Evolutionary conservation across 352 stramenopile genomes (phyloP).

Genomic region (Globisporangium recalcitrans): DNA sequence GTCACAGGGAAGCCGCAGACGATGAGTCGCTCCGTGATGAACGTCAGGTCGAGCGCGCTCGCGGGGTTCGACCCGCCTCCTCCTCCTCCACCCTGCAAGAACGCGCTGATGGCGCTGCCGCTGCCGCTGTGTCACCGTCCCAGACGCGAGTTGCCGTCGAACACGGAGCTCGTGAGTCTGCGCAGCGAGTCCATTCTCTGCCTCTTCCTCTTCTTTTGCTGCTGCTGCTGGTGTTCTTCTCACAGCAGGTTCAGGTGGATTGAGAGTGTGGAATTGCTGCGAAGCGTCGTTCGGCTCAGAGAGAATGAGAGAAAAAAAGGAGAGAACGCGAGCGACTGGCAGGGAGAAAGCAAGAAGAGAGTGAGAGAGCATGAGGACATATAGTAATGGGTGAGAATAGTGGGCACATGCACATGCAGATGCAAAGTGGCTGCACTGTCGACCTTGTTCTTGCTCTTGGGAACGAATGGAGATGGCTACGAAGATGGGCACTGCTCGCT

Average conservation of each 20-base stretch:
- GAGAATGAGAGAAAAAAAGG: too few species aligned
- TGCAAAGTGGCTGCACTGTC: background rate
- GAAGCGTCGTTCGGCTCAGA: conserved; percentile 2
- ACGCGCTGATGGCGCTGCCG: conserved; percentile 12
- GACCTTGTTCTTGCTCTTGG: too few species aligned
- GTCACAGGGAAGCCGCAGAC: conserved; percentile 53
- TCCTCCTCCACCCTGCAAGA: conserved; percentile 14
- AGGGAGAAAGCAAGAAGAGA: background rate
- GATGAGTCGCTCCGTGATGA: conserved; percentile 63
- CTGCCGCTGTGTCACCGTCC: conserved; percentile 33
- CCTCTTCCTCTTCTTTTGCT: too few species aligned
- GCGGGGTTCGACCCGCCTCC: conserved; percentile 25
- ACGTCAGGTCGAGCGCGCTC: conserved; percentile 57
- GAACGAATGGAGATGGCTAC: background rate
- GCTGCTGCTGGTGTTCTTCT: too few species aligned
- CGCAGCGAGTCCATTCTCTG: conserved; percentile 62
- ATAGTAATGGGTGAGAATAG: background rate
- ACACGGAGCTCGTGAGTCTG: conserved; percentile 66
- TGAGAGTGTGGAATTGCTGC: background rate
- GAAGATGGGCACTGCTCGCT: too few species aligned
- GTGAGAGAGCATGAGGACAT: background rate
- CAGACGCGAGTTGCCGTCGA: conserved; percentile 35
- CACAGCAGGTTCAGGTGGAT: background rate
- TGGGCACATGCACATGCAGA: background rate
- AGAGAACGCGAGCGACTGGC: background rate